A percentile compares a stretch with the other conserved stretches of the same genome.
Conservation (phyloP, 2,329 filamentous ascomycete species). For the Epichloe baconii region DNA sequence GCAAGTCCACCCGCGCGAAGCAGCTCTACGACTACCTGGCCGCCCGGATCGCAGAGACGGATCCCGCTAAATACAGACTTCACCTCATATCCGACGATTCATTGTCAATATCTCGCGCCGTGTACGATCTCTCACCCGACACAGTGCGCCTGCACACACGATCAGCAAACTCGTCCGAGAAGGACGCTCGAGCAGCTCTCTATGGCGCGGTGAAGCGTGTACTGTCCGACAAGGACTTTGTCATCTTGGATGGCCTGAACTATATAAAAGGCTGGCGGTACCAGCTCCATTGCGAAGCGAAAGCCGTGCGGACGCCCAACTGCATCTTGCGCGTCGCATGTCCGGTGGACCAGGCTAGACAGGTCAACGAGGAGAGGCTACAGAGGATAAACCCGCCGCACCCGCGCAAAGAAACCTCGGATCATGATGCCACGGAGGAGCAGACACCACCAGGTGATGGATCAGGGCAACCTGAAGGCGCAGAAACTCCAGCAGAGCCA, state of each 20-base stretch:
- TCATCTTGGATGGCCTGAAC: conserved; percentile 68
- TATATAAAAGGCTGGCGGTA: conserved; percentile 89
- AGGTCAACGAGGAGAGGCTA: conserved; percentile 49
- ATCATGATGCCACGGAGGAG: conserved; percentile 5
- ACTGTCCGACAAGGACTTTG: conserved; percentile 58
- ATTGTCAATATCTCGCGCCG: conserved; percentile 54
- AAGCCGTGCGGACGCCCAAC: conserved; percentile 61
- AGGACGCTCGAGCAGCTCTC: conserved; percentile 64
- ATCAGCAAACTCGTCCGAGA: conserved; percentile 63
- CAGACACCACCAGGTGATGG: not conserved
- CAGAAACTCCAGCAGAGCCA: conserved; percentile 17
- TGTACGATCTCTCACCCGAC: conserved; percentile 51
- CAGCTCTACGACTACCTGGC: conserved; percentile 55
- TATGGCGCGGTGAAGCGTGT: conserved; percentile 69
- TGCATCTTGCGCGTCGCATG: conserved; percentile 59
- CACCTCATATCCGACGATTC: conserved; percentile 64
- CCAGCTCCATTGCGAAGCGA: conserved; percentile 74
- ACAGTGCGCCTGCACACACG: conserved; percentile 45
- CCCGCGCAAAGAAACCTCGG: not conserved
- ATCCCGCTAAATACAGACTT: conserved; percentile 43
- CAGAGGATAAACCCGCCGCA: conserved; percentile 8
- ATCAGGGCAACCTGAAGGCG: not conserved
- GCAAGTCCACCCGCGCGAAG: conserved; percentile 51
- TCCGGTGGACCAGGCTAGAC: conserved; percentile 34
- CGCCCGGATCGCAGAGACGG: conserved; percentile 33